These are phyloP conservation scores for Russula brevipes DNA, from an alignment of 768 basidiomycete genomes.

Conservation along the genomic window DNA sequence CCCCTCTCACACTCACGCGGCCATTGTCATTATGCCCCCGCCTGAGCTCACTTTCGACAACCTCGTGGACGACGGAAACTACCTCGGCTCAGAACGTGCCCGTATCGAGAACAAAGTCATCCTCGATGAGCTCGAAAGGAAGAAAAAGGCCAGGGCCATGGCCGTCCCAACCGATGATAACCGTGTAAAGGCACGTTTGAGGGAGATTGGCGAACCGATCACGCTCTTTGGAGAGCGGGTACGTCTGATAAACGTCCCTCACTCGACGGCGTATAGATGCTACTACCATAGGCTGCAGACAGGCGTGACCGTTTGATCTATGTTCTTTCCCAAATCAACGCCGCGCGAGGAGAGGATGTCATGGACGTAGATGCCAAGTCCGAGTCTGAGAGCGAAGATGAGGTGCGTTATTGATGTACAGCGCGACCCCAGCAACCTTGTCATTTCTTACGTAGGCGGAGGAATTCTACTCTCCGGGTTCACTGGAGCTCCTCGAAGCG, in stretches of 20 bases:
- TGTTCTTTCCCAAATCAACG: slow-evolving; percentile 89
- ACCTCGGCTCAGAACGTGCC: slow-evolving; percentile 67
- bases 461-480: slow-evolving; percentile 94
- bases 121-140: slow-evolving; percentile 93
- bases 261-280: slow-evolving; percentile 22
- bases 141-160: slow-evolving; percentile 88
- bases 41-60: slow-evolving; percentile 67
- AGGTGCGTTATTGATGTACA: slow-evolving; percentile 40
- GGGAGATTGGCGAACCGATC: slow-evolving; percentile 95
- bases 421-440: neutral
- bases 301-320: slow-evolving; percentile 92
- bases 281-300: slow-evolving; percentile 73
- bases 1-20: neutral
- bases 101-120: slow-evolving; percentile 79
- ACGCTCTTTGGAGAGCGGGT: slow-evolving; percentile 97
- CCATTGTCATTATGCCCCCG: slow-evolving; percentile 53
- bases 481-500: slow-evolving; percentile 79
- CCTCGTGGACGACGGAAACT: slow-evolving; percentile 73
- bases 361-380: slow-evolving; percentile 70
- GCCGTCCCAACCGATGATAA: slow-evolving; percentile 97
- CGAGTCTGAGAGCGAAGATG: slow-evolving; percentile 68
- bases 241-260: slow-evolving; percentile 34
- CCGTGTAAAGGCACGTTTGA: slow-evolving; percentile 79
- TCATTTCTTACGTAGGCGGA: slow-evolving; percentile 52
- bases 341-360: slow-evolving; percentile 76